These are phyloP conservation scores for Diplodia scrobiculata DNA, from an alignment of 2,329 filamentous ascomycete genomes.

Conservation along the genomic window DNA sequence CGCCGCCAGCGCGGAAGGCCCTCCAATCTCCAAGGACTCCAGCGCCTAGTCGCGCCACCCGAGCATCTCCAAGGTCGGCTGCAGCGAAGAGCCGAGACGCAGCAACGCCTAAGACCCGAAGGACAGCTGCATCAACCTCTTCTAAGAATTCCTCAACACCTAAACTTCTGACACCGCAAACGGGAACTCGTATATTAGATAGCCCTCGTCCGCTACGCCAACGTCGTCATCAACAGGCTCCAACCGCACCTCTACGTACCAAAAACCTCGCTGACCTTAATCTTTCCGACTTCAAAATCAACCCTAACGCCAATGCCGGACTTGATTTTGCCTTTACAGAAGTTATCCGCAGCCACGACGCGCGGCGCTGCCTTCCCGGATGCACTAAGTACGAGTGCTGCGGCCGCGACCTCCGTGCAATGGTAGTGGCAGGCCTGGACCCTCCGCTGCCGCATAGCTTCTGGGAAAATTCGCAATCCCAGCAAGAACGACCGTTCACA, in stretches of 20 bases:
- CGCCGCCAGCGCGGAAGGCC: neutral
- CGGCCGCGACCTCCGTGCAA: conserved; percentile 67
- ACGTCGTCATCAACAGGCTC: neutral
- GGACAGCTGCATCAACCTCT: neutral
- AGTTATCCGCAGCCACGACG: conserved; percentile 69
- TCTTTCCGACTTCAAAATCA: conserved; percentile 78
- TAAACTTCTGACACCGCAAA: conserved; percentile 1
- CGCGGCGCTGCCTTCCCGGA: conserved; percentile 70
- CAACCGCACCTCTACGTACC: conserved; percentile 54
- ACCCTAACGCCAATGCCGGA: conserved; percentile 70
- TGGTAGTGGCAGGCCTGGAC: conserved; percentile 53
- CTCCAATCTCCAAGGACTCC: conserved; percentile 16
- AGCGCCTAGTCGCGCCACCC: neutral
- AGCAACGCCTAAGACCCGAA: neutral
- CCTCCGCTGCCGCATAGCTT: conserved; percentile 19
- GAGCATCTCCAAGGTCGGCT: neutral
- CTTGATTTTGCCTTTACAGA: conserved; percentile 72
- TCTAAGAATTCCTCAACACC: neutral
- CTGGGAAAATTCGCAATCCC: conserved; percentile 13
- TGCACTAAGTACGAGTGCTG: conserved; percentile 78
- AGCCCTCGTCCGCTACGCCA: neutral
- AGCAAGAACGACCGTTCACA: neutral
- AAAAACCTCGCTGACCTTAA: conserved; percentile 61
- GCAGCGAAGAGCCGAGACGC: neutral
- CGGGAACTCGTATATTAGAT: neutral